These are phyloP conservation scores for Sphaerostilbella broomeana DNA, from an alignment of 2,329 filamentous ascomycete species.

Conservation along the genomic window DNA sequence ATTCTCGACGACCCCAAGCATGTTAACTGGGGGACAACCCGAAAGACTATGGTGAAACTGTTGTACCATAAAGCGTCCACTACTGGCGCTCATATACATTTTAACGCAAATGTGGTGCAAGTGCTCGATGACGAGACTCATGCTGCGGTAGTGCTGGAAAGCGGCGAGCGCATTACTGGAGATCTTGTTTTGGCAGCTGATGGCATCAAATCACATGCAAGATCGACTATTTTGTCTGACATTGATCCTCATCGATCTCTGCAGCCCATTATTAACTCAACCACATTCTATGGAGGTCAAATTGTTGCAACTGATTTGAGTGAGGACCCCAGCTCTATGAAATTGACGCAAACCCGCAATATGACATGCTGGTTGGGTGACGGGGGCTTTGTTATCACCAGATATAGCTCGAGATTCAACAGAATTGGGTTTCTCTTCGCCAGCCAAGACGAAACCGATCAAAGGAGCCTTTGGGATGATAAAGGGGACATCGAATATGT, in stretches of 20 bases:
- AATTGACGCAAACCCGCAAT: slow-evolving; percentile 15
- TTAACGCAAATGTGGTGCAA: slow-evolving; percentile 1
- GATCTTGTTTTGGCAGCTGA: slow-evolving; percentile 11
- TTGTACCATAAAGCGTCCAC: slow-evolving; percentile 7
- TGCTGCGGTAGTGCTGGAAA: slow-evolving; percentile 5
- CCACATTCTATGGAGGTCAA: slow-evolving; percentile 16
- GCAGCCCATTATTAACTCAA: slow-evolving; percentile 16
- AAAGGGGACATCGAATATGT: slow-evolving; percentile 19
- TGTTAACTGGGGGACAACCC: slow-evolving; percentile 16
- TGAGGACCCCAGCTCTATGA: slow-evolving; percentile 1
- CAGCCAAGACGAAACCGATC: slow-evolving; percentile 17
- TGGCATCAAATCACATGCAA: slow-evolving; percentile 11
- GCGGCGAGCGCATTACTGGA: slow-evolving; percentile 2
- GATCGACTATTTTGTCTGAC: slow-evolving; percentile 8
- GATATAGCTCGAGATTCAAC: slow-evolving; percentile 14
- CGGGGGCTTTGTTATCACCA: slow-evolving; percentile 15
- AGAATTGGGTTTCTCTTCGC: slow-evolving; percentile 15
- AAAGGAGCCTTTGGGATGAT: slow-evolving; percentile 20
- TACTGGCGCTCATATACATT: slow-evolving; percentile 5
- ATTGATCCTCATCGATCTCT: slow-evolving; percentile 3
- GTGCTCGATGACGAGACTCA: background rate
- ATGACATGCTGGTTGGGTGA: slow-evolving; percentile 19
- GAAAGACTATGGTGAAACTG: slow-evolving; percentile 14
- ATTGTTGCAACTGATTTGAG: slow-evolving; percentile 8
- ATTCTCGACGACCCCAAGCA: slow-evolving; percentile 12